A percentile compares a stretch with the other conserved stretches of the same genome.
Conservation (phyloP, 169 alveolate genomes). For the Theileria luwenshuni region DNA sequence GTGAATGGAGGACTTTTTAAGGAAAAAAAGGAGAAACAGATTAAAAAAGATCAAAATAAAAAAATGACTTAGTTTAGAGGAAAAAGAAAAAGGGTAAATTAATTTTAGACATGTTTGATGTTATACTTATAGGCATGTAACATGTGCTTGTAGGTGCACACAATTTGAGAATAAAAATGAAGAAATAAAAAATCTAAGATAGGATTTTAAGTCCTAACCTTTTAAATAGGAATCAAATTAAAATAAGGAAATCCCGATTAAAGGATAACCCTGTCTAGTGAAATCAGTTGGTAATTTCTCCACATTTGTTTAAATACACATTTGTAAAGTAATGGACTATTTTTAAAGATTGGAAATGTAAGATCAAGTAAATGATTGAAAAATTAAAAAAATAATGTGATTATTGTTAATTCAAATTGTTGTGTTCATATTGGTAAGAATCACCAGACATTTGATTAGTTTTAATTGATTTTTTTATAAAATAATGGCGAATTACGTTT, state of each 20-base stretch:
- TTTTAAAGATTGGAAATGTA: too few species aligned
- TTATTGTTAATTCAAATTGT: background rate
- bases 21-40: too few species aligned
- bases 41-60: background rate
- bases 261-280: background rate
- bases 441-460: background rate
- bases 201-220: conserved; percentile 7
- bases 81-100: too few species aligned
- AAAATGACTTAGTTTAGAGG: too few species aligned
- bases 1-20: too few species aligned
- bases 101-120: conserved; percentile 22
- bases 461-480: background rate
- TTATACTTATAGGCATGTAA: conserved; percentile 1
- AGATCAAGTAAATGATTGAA: background rate
- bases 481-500: background rate
- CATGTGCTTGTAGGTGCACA: conserved; percentile 26
- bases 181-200: background rate
- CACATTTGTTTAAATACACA: background rate
- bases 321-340: background rate
- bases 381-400: background rate
- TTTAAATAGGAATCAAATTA: background rate
- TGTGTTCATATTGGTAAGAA: background rate
- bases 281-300: background rate
- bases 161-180: conserved; percentile 6
- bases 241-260: too few species aligned